Conservation (phyloP, 2,329 filamentous ascomycete species). For the Colletotrichum plurivorum region DNA sequence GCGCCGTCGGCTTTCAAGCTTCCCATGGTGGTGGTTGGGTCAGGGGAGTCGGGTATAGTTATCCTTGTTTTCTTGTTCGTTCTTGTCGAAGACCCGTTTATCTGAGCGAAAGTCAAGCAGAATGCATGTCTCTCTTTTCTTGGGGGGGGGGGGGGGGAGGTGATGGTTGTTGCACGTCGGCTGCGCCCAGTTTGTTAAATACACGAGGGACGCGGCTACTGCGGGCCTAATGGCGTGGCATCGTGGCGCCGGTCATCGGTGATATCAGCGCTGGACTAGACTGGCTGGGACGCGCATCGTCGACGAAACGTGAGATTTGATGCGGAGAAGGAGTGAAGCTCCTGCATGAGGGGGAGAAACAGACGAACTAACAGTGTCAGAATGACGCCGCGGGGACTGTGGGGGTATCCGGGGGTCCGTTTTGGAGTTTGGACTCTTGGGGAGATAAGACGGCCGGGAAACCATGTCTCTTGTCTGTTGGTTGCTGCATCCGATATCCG, state of each 20-base stretch:
- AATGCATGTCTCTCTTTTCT: neutral
- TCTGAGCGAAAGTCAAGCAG: neutral
- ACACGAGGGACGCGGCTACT: conserved; percentile 9
- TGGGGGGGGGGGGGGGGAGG: neutral
- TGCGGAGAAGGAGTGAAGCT: neutral
- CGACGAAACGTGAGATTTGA: neutral
- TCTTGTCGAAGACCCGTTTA: no score
- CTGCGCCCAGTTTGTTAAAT: conserved; percentile 27
- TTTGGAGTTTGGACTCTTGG: neutral
- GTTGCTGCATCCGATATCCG: neutral
- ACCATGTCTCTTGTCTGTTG: conserved; percentile 1
- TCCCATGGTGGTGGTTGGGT: conserved; percentile 15
- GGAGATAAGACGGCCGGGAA: conserved; percentile 35
- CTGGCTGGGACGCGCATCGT: neutral
- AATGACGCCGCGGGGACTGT: conserved; percentile 34
- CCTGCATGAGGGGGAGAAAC: neutral
- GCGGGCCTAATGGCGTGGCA: conserved; percentile 2
- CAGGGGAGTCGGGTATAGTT: neutral
- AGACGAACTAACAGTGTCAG: conserved; percentile 30
- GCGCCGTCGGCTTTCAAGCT: conserved; percentile 28
- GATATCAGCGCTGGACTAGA: neutral
- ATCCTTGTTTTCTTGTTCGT: neutral
- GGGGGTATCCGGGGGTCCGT: neutral
- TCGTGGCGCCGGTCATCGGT: conserved; percentile 28
- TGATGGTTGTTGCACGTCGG: neutral